These are phyloP conservation scores for Pseudogymnoascus verrucosus DNA, from an alignment of 2,329 filamentous ascomycete genomes.

Conservation along the genomic window DNA sequence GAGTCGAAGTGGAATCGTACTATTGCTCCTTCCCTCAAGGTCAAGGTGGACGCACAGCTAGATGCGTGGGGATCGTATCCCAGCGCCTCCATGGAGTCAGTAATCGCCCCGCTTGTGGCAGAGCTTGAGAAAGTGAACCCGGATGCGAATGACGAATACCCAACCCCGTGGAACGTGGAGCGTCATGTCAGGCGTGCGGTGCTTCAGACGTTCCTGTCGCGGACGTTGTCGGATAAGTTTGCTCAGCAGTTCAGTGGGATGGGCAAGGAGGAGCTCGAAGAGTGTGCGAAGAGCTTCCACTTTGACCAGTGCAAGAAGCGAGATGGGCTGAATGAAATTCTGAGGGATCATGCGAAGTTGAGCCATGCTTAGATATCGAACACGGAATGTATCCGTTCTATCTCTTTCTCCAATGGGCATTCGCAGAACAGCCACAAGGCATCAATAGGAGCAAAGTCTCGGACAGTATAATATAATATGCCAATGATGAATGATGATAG, in stretches of 20 bases:
- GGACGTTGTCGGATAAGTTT: slow-evolving; percentile 36
- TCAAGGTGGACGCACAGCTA: slow-evolving; percentile 44
- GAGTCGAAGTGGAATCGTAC: slow-evolving; percentile 42
- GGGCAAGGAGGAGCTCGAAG: slow-evolving; percentile 42
- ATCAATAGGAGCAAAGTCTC: not conserved
- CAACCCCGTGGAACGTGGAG: slow-evolving; percentile 21
- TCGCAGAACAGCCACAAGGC: not conserved
- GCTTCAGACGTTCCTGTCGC: slow-evolving; percentile 14
- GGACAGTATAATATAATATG: not conserved
- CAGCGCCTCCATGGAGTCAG: slow-evolving; percentile 25
- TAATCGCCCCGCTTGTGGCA: slow-evolving; percentile 27
- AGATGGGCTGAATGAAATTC: slow-evolving; percentile 39
- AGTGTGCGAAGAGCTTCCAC: slow-evolving; percentile 38
- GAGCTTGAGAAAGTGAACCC: slow-evolving; percentile 20
- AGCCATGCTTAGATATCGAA: not conserved
- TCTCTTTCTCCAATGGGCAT: not conserved
- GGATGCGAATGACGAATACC: slow-evolving; percentile 21
- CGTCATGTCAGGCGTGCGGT: slow-evolving; percentile 18
- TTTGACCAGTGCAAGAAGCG: slow-evolving; percentile 46
- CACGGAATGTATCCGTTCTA: not conserved
- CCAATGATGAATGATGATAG: not conserved
- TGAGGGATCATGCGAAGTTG: slow-evolving; percentile 12
- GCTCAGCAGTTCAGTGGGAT: slow-evolving; percentile 45
- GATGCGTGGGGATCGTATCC: slow-evolving; percentile 45
- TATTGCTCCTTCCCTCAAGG: slow-evolving; percentile 44